Evolutionary conservation across 805 yeast species (phyloP), one percentile per base, ranked within the genome.

Genomic region (Yarrowia osloensis): DNA sequence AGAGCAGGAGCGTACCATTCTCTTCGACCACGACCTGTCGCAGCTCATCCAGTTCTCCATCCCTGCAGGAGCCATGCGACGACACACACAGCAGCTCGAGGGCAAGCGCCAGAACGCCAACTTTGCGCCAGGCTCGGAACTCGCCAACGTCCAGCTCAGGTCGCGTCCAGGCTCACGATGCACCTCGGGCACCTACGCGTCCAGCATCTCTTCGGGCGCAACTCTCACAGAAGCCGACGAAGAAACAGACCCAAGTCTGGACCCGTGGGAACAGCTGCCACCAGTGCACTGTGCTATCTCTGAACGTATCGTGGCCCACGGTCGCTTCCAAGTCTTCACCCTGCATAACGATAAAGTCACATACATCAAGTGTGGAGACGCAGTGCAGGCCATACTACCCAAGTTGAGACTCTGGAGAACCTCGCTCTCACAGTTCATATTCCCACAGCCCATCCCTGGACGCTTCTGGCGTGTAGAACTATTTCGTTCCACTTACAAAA

Each of bases 371-470:
- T 88, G 91, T 76, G 92, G 90, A 0, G 80, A 85, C 5, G 84
- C 90, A 42, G 84, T 89, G 1, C 89, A 89, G 73, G 96, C 97
- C 4, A 82, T 90, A 15, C 77, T 90, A 65, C 90, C 91, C 3
- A 84, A 82, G 69, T 75, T 88, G 66, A 84, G 85, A 71, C 80
- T 90, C 2, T 75, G 88, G 68, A 78, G 89, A 71, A 80, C 82
- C 12, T 77, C 78, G 24, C 69, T 68, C 55, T 79, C 79, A 61
- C 83, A 82, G 70, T 88, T 87, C 70, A 80, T 88, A 2, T 74
- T 90, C 19, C 87, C 91, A 0, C 80, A 90, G 67, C 85, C 85
- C 29, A 89, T 89, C 71, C 96, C 96, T 0, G 88, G 86, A 69
- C 78, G 94, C 71, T 89, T 85, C 75, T 90, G 96, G 96, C 81